Evolutionary conservation across 306 rosid genomes (phyloP), one percentile per base, ranked within the genome.

Genomic region (Castanopsis chinensis): DNA sequence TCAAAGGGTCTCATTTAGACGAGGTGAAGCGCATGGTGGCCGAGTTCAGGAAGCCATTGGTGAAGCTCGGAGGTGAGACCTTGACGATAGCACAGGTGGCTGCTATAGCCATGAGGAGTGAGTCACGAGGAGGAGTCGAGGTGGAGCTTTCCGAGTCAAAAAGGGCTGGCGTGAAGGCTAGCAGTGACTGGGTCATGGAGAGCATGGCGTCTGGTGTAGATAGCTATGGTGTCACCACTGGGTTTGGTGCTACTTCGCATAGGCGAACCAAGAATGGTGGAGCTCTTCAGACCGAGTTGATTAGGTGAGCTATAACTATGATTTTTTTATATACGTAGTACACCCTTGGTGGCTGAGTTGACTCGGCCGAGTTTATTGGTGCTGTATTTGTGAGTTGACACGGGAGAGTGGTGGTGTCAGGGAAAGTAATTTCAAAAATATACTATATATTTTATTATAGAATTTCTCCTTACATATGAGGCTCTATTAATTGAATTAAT

Each of bases 171-270:
- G 97, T 92, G 10, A 89, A 92, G 85, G 99, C 99, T 1, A 94
- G 99, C 72, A 92, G 98, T 37, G 97, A 95, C 23, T 95, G 99
- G 99, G 99, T 95, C 4, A 89, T 91, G 93, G 89, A 95, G 0
- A 90, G 94, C 70, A 88, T 92, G 95, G 61, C 65, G 33, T 90
- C 88, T 0, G 99, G 97, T 0, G 92, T 89, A 0, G 97, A 94
- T 45, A 92, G 94, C n/a, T 94, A 95, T 2, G 99, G 99, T 20
- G 91, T 95, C 69, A 95, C 99, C 81, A 95, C 99, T 45, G 99
- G 99, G 0, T 92, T 95, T 73, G 99, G 99, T 54, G 95, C 99
- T 0, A 95, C 98, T 12, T 95, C 98, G 0, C 99, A 92, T 69
- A 81, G 97, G 8, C 80, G 97, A 54, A 95, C 99, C 72, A 91